Evolutionary conservation across 495 filamentous ascomycete genomes (phyloP).

Genomic region (Lasiosphaeria miniovina): DNA sequence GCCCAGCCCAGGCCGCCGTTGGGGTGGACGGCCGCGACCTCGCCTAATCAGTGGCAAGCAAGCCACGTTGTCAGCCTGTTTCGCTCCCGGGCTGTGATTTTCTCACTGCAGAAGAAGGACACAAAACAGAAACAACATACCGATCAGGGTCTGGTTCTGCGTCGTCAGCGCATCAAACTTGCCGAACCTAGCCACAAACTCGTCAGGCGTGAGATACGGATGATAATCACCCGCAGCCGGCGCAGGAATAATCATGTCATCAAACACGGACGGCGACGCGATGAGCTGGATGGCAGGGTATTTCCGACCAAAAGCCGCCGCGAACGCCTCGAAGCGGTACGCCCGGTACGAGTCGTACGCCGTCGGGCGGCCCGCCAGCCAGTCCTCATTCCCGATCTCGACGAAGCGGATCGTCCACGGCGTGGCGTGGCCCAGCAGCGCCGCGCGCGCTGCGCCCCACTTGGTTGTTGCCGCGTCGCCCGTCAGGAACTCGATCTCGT

Average conservation of each 20-base stretch:
- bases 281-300: slow-evolving; percentile 65
- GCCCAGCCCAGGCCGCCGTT: slow-evolving; percentile 48
- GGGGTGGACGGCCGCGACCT: slow-evolving; percentile 57
- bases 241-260: slow-evolving; percentile 38
- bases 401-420: slow-evolving; percentile 59
- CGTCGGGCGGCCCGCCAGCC: slow-evolving; percentile 40
- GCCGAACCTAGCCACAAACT: slow-evolving; percentile 32
- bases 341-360: slow-evolving; percentile 45
- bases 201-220: slow-evolving; percentile 34
- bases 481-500: slow-evolving; percentile 65
- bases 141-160: slow-evolving; percentile 31
- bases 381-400: slow-evolving; percentile 68
- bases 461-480: slow-evolving; percentile 53
- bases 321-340: slow-evolving; percentile 57
- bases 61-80: background rate
- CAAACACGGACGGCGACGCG: slow-evolving; percentile 43
- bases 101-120: no score
- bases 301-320: slow-evolving; percentile 52
- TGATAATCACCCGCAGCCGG: slow-evolving; percentile 46
- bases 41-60: slow-evolving; percentile 24
- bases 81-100: no score
- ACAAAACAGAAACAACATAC: slow-evolving; percentile 29
- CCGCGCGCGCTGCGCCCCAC: slow-evolving; percentile 56
- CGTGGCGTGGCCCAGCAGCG: slow-evolving; percentile 53
- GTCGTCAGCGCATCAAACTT: slow-evolving; percentile 45